Evolutionary conservation across 805 yeast genomes (phyloP).

Genomic region (Cephaloascus albidus): DNA sequence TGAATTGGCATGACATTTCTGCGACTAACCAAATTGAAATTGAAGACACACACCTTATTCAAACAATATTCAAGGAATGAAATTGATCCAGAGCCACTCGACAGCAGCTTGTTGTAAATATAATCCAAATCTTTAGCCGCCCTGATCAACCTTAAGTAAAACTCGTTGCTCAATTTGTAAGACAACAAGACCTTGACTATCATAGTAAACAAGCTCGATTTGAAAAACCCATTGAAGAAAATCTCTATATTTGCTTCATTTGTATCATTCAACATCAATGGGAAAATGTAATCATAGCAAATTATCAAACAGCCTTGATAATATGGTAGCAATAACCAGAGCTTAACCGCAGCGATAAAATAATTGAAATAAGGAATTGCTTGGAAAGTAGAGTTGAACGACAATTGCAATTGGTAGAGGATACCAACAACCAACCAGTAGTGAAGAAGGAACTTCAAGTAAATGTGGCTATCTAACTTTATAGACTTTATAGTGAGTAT

Average conservation of each 20-base stretch:
- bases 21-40: no score
- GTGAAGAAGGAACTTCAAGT: not conserved
- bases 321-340: not conserved
- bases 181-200: not conserved
- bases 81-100: not conserved
- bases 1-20: no score
- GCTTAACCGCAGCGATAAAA: not conserved
- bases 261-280: not conserved
- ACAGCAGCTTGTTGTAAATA: not conserved
- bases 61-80: not conserved
- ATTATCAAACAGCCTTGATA: not conserved
- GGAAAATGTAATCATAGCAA: not conserved
- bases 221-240: not conserved
- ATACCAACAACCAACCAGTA: not conserved
- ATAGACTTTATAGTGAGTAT: not conserved
- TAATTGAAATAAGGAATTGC: not conserved
- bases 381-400: not conserved
- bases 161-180: not conserved
- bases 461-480: not conserved
- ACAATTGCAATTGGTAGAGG: not conserved
- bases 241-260: not conserved
- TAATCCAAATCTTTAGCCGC: not conserved
- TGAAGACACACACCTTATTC: not conserved
- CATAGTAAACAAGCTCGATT: not conserved
- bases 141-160: not conserved